Evolutionary conservation across 768 basidiomycete species (phyloP), one percentile per base, ranked within the genome.

Genomic region (Arthromyces matolae): DNA sequence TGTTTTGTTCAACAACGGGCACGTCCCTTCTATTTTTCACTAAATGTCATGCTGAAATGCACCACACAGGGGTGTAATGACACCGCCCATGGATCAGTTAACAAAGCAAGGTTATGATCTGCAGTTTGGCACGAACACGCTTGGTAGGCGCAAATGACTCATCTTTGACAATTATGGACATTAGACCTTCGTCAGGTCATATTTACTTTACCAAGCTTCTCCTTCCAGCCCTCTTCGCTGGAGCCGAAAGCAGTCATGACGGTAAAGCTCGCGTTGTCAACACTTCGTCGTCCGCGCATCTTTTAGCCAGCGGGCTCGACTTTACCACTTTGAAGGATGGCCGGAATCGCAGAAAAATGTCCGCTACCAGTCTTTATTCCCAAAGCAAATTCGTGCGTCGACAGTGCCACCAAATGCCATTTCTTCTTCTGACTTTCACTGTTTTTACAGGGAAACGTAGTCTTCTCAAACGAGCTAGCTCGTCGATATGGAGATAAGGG

Each of bases 41-140:
- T 25, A 27, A 9, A 9, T 44, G 19, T 13, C 22, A 25, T 8
- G 37, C n/a, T n/a, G n/a, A n/a, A n/a, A n/a, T n/a, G n/a, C 9
- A n/a, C 50, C 12, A 2, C 25, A 4, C 45, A 79, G 77, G 9
- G 79, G 77, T 18, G 69, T 78, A 8, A 73, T 79, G 73, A 42
- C 58, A 5, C 66, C 76, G 31, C 72, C 79, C 0, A 54, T 71
- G 3, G 72, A 72, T 0, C 37, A 61, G 27, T 18, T 79, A 8
- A 79, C 80, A 8, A 58, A 59, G 3, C 69, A 82, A 34, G 79
- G 79, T n/a, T 81, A 81, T 53, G 82, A 84, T 52, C 61, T 77
- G 4, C 76, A 78, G 52, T 79, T 80, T 41, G 80, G 80, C 7
- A 79, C 76, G 2, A 82, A 82, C 51, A 71, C 74, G 5, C 68